A percentile compares a stretch with the other conserved stretches of the same genome.
phyloP scores from a whole-genome alignment of 2,329 filamentous ascomycete genomes.

The Neurospora sp. region DNA sequence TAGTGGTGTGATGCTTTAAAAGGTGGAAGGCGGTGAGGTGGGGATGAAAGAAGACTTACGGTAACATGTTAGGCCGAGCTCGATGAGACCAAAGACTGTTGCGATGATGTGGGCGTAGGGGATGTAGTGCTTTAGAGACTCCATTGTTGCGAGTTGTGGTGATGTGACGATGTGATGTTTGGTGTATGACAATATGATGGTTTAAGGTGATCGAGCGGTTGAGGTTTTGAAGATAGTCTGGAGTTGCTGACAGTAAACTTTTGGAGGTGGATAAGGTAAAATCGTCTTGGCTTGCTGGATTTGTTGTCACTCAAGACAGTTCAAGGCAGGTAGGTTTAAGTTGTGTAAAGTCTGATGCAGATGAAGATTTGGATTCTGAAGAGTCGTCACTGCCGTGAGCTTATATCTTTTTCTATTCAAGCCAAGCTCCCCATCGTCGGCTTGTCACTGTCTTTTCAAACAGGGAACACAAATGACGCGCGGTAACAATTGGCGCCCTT shows the following conservation, averaged over 20 bases:
- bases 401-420: background rate
- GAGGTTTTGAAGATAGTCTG: background rate
- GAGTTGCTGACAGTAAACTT: background rate
- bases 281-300: background rate
- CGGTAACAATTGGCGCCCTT: background rate
- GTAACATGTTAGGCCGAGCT: conserved; percentile 67
- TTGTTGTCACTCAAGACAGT: background rate
- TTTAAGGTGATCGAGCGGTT: background rate
- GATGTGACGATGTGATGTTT: background rate
- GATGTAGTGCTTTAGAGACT: conserved; percentile 41
- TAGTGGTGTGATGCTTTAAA: background rate
- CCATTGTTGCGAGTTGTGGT: background rate
- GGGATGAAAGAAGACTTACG: conserved; percentile 33
- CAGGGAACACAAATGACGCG: background rate
- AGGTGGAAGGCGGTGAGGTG: background rate
- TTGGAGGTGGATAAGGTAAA: background rate
- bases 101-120: conserved; percentile 59
- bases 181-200: background rate
- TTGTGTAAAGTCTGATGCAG: background rate
- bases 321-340: background rate
- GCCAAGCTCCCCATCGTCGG: background rate
- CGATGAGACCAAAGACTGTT: conserved; percentile 58
- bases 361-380: background rate
- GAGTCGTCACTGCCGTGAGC: background rate
- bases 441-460: background rate